Base-by-base conservation (phyloP, 805 yeast genomes). In the Saccharomycopsis babjevae region DNA sequence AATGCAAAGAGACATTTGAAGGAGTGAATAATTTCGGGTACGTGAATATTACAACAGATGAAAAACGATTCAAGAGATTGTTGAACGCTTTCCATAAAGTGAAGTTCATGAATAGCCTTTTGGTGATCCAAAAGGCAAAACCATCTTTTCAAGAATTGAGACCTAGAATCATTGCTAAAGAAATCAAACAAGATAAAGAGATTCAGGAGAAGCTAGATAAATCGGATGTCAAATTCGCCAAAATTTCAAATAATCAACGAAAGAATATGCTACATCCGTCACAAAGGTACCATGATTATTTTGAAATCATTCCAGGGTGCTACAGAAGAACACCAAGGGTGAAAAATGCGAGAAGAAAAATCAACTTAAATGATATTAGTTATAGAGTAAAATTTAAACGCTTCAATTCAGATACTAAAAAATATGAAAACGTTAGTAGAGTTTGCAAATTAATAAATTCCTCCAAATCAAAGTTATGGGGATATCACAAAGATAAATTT, bases 401-500 rank as follows among this genome's bases (percentile, higher is more conserved):
- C 6, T 79, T 73, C 55, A 72, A 82, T 59, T 84, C 81, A 71
- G 76, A 76, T 5, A 72, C 87, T 61, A 82, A 81, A 66, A 76
- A 85, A 66, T 80, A 79, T 67, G 59, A 57, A n/a, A 32, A 57
- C 22, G 39, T 40, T 5, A 57, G 22, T 28, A 59, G 54, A 56
- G 32, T 61, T 8, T 36, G 54, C 1, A 61, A 57, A 42, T 38
- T 62, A n/a, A 57, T 36, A 20, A 43, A 39, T 36, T 10, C 52
- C 1, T 46, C 52, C 10, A 90, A 91, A 73, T 83, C 85, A 38
- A 91, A 91, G 70, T 78, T 94, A 50, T 93, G 99, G 99, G 98
- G 98, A 2, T 79, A 83, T 63, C 91, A 88, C 66, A 88, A 88
- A 73, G 79, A 82, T 64, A 85, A 81, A 67, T 75, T 78, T 2